These are phyloP conservation scores for Lagenidium sp. DNA, from an alignment of 352 stramenopile species.

Conservation along the genomic window DNA sequence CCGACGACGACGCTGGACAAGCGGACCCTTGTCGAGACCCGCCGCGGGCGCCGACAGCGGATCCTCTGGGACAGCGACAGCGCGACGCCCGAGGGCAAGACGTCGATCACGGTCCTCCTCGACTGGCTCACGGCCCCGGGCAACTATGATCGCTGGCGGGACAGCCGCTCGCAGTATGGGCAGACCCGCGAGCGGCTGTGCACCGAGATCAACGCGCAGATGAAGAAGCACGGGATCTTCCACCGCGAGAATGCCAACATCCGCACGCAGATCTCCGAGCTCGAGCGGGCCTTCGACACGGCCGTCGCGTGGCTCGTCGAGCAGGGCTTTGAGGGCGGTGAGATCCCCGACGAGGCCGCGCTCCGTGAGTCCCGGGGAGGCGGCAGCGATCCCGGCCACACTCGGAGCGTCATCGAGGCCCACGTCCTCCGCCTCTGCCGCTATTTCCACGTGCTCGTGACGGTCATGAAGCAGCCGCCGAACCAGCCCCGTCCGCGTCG, in stretches of 20 bases:
- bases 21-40: too few species aligned
- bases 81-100: constrained; percentile 51
- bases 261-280: constrained; percentile 70
- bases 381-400: constrained; percentile 8
- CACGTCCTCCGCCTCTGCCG: constrained; percentile 53
- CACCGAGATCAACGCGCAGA: constrained; percentile 57
- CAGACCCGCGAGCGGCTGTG: constrained; percentile 66
- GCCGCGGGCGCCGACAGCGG: constrained; percentile 32
- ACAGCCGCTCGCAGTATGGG: constrained; percentile 52
- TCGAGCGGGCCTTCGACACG: constrained; percentile 50
- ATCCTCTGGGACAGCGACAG: constrained; percentile 76
- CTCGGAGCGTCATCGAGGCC: constrained; percentile 21
- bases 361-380: neutral
- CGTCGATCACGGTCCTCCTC: constrained; percentile 56
- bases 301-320: constrained; percentile 44
- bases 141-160: constrained; percentile 61
- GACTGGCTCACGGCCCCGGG: constrained; percentile 51
- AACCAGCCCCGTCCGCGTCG: constrained; percentile 22
- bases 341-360: constrained; percentile 3
- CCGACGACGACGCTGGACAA: too few species aligned
- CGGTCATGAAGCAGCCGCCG: constrained; percentile 32
- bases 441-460: constrained; percentile 63
- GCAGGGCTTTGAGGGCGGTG: constrained; percentile 24
- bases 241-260: constrained; percentile 77
- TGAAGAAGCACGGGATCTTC: constrained; percentile 49